phyloP scores from a whole-genome alignment of 345 rosid genomes.

The Salix arbutifolia region DNA sequence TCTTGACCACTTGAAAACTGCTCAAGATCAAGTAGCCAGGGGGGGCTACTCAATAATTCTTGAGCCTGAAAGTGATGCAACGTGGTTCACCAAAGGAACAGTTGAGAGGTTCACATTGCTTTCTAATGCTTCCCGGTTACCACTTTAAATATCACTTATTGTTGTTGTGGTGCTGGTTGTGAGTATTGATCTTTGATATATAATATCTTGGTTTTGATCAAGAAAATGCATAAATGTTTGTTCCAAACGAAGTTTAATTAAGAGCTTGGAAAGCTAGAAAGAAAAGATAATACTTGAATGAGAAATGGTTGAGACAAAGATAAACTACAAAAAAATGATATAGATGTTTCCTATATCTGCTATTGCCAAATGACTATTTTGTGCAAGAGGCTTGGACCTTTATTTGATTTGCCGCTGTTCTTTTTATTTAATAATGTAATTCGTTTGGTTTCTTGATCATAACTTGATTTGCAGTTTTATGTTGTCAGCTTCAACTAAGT shows the following conservation, averaged over 20 bases:
- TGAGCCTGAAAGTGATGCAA: constrained; percentile 43
- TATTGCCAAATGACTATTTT: background rate
- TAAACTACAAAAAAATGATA: background rate
- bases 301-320: background rate
- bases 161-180: background rate
- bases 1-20: constrained; percentile 79
- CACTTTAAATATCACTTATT: background rate
- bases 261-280: background rate
- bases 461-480: background rate
- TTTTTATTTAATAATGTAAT: background rate
- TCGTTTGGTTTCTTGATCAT: background rate
- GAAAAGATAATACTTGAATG: background rate
- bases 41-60: constrained; percentile 93
- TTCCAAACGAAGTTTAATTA: background rate
- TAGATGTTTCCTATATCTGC: background rate
- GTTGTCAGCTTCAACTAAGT: background rate
- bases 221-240: background rate
- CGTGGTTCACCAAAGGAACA: constrained; percentile 87
- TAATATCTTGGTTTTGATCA: background rate
- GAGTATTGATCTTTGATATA: background rate
- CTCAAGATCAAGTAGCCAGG: constrained; percentile 71
- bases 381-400: background rate
- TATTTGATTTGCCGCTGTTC: background rate
- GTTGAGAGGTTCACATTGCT: constrained; percentile 54
- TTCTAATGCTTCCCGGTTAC: background rate